A percentile compares a stretch with the other conserved stretches of the same genome.
Evolutionary conservation across 495 filamentous ascomycete species (phyloP).

Genomic region (Podospora pseudoanserina): DNA sequence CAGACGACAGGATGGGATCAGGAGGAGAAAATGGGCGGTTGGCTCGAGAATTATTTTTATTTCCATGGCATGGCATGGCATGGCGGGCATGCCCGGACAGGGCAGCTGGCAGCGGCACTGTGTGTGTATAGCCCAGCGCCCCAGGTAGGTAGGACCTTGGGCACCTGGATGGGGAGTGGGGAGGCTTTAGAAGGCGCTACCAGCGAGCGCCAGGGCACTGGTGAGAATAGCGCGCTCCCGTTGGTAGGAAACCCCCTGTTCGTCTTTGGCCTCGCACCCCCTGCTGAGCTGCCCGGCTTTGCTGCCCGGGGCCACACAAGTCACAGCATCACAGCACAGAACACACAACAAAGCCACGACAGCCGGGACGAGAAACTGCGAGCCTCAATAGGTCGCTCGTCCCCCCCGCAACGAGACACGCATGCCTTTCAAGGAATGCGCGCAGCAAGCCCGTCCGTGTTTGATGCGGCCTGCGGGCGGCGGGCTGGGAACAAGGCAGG

Average conservation of each 20-base stretch:
- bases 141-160: neutral
- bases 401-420: slow-evolving; percentile 16
- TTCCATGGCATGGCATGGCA: slow-evolving; percentile 23
- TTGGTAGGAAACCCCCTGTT: slow-evolving; percentile 14
- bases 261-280: slow-evolving; percentile 10
- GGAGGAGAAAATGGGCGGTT: slow-evolving; percentile 23
- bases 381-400: neutral
- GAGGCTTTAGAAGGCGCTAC: slow-evolving; percentile 25
- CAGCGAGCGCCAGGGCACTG: slow-evolving; percentile 20
- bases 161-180: slow-evolving; percentile 22
- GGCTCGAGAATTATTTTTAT: slow-evolving; percentile 36
- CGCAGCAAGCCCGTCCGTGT: slow-evolving; percentile 2
- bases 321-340: slow-evolving; percentile 2
- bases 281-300: slow-evolving; percentile 21
- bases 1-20: slow-evolving; percentile 5
- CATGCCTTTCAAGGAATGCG: slow-evolving; percentile 19
- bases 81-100: neutral
- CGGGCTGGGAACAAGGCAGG: neutral
- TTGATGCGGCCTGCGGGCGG: neutral
- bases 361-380: neutral
- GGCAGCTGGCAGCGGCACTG: slow-evolving; percentile 7
- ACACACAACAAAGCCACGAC: neutral
- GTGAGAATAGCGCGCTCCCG: slow-evolving; percentile 23
- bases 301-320: slow-evolving; percentile 7
- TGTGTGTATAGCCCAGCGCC: neutral